Base-by-base conservation (phyloP, 2,329 filamentous ascomycete species). In the Uncinocarpus reesii region DNA sequence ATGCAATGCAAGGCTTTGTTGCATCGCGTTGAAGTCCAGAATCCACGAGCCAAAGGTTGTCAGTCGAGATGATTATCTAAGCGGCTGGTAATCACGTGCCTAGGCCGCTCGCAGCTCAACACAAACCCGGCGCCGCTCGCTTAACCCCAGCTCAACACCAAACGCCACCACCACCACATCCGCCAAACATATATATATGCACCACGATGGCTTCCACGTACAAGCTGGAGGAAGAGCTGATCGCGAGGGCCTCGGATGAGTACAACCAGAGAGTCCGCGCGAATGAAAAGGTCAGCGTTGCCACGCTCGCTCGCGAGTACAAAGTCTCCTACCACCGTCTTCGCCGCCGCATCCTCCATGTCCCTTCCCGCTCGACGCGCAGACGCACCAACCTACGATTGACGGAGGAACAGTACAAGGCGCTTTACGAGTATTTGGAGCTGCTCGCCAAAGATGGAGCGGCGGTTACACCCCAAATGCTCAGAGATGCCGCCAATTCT, bases 271-370 rank as follows among this genome's bases (percentile, higher is more conserved):
- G 47, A 10, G 37, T 37, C n/a, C 18, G 32, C 28, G 31, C 38
- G 6, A 36, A 49, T 15, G 38, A 42, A 10, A 43, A 37, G 37
- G 41, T 36, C 29, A 49, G 38, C 23, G 41, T 49, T 15, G 41
- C 38, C 15, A 43, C 38, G 11, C 38, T 49, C 5, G 47, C 47
- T 2, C 38, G 41, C n/a, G 47, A 49, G 24, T 49, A 42, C 34
- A 43, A 43, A 37, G 47, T 49, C n/a, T 49, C 47, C 21, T 43
- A 43, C 31, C 38, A 49, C 31, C 38, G 47, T 5, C 47, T 49
- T 11, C 41, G 47, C 15, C 47, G 47, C 11, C 38, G 47, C 10
- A 43, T 49, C 23, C 38, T 42, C n/a, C 26, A 49, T 10, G 31
- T 49, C 31, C 47, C 47, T n/a, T 49, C 47, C 1, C 38, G 47